phyloP scores from a whole-genome alignment of 345 rosid species.

The Eucalyptus leucophloia region DNA sequence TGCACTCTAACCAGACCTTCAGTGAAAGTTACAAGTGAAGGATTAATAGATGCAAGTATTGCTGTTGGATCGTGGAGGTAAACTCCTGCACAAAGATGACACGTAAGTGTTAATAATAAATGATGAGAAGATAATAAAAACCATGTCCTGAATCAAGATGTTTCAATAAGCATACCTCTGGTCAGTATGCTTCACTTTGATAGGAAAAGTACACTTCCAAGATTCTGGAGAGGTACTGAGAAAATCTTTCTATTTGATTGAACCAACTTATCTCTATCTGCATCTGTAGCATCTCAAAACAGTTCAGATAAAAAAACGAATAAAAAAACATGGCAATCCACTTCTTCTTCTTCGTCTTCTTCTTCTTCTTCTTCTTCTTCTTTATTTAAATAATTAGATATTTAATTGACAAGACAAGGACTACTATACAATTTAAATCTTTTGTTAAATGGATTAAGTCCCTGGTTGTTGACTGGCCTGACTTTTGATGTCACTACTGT shows the following conservation, averaged over 20 bases:
- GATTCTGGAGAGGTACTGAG: slow-evolving; percentile 60
- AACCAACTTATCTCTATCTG: slow-evolving; percentile 51
- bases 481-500: not conserved
- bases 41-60: slow-evolving; percentile 63
- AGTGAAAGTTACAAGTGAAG: slow-evolving; percentile 64
- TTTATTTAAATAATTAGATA: not conserved
- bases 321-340: not conserved
- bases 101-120: not conserved
- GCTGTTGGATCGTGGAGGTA: slow-evolving; percentile 93
- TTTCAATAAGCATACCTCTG: slow-evolving; percentile 30
- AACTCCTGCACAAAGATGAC: slow-evolving; percentile 36
- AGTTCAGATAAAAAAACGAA: not conserved
- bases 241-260: slow-evolving; percentile 59
- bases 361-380: too few species aligned
- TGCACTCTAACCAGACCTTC: slow-evolving; percentile 90
- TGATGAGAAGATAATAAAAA: not conserved
- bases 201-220: slow-evolving; percentile 61
- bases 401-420: not conserved
- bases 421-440: not conserved
- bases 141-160: not conserved
- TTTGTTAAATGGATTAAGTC: not conserved
- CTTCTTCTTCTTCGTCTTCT: too few species aligned
- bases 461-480: not conserved
- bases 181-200: slow-evolving; percentile 51
- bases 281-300: slow-evolving; percentile 23